Evolutionary conservation across 176 grass and related monocot genomes (phyloP), one percentile per base, ranked within the genome.

Genomic region (Raddia guianensis): DNA sequence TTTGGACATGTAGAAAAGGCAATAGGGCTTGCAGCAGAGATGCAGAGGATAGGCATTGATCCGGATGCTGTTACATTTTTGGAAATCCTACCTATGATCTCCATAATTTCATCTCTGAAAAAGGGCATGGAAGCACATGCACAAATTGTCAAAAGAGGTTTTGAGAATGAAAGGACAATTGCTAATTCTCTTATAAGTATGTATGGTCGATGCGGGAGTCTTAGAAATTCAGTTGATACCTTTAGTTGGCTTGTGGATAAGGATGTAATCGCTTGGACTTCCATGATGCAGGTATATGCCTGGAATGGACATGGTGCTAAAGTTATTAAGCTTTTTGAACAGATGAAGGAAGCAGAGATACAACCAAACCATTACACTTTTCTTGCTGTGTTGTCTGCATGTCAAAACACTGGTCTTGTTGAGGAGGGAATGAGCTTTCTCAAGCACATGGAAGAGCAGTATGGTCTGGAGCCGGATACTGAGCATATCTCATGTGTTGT

Each of bases 221-320:
- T 93, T 66, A 63, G 9, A 33, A 70, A 82, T 76, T 93, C 93
- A 57, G 21, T 68, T 61, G 68, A 82, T 64, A 62, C 78, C 35
- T 96, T 96, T 74, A 79, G 35, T 70, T 67, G 34, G 46, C 85
- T 93, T 72, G 16, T 67, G 71, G 44, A 88, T 35, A 96, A 93
- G 75, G 87, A 96, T 81, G 88, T 83, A 71, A 80, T 96, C 80
- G 93, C 93, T 54, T 96, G 93, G 90, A 88, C 85, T 79, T 86
- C 82, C 66, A 83, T 96, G 75, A 89, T 93, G 87, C 88, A 93
- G 72, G 87, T 82, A 66, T 88, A 88, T 78, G 93, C 87, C 68
- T 96, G 85, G 88, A 88, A 81, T 82, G 93, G 88, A 65, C 74
- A 86, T 71, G 54, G 43, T 71, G 49, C 55, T 55, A 83, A 88